phyloP scores from a whole-genome alignment of 2,329 filamentous ascomycete species.

The Sporothrix phasma region DNA sequence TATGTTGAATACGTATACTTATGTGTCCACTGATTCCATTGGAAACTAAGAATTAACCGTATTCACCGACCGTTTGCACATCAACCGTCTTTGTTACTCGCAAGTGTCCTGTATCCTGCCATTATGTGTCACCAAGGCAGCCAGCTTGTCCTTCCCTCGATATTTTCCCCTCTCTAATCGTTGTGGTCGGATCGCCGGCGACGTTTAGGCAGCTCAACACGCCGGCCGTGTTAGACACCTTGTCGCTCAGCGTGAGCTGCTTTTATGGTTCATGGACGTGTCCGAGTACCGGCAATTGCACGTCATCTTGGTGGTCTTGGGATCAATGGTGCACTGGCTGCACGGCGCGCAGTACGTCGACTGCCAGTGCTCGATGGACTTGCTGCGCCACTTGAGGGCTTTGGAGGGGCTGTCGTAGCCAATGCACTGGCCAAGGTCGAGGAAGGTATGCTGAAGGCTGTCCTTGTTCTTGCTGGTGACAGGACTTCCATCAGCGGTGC shows the following conservation, averaged over 20 bases:
- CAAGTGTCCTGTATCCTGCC: neutral
- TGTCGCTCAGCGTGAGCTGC: constrained; percentile 10
- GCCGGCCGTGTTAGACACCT: constrained; percentile 11
- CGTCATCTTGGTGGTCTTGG: constrained; percentile 11
- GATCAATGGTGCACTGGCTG: constrained; percentile 15
- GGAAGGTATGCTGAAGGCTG: constrained; percentile 11
- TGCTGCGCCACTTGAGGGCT: constrained; percentile 11
- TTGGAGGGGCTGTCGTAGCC: neutral
- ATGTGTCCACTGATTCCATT: neutral
- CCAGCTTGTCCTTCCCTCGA: too few relatives aligned
- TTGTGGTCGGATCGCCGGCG: neutral
- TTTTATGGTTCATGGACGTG: constrained; percentile 1
- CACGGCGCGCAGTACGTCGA: constrained; percentile 14
- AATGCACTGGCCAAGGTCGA: constrained; percentile 17
- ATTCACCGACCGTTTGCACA: neutral
- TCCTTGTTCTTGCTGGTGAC: neutral
- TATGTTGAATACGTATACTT: neutral
- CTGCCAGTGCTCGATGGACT: constrained; percentile 9
- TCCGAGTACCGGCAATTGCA: constrained; percentile 12
- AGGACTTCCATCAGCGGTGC: constrained; percentile 9
- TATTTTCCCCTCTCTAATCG: neutral
- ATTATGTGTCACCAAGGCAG: too few relatives aligned
- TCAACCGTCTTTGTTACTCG: too few relatives aligned
- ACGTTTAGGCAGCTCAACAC: constrained; percentile 12
- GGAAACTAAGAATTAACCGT: neutral